Conservation (phyloP, 2,329 filamentous ascomycete species). For the Cladobotryum mycophilum region DNA sequence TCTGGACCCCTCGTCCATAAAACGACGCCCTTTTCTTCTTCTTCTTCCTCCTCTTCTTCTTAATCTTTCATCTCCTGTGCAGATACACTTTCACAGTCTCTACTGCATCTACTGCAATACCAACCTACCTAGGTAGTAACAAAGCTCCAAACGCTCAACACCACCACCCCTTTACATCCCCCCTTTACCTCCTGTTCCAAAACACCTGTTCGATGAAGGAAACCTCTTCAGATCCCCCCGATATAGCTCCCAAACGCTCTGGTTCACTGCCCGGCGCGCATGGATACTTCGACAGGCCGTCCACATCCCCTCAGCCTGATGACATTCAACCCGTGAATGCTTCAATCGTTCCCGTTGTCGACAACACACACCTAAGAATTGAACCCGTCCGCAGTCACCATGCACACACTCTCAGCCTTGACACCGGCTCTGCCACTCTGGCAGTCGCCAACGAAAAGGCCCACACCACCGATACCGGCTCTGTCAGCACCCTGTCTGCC, state of each 20-base stretch:
- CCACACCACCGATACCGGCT: constrained; percentile 18
- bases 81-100: too few relatives aligned
- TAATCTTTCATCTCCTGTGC: not conserved
- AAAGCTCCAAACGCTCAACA: too few relatives aligned
- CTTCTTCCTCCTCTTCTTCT: not conserved
- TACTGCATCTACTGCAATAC: too few relatives aligned
- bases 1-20: not conserved
- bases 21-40: not conserved
- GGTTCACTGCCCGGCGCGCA: constrained; percentile 49
- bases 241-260: constrained; percentile 52
- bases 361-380: constrained; percentile 22
- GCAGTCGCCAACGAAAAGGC: constrained; percentile 11
- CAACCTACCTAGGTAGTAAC: too few relatives aligned
- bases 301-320: constrained; percentile 24
- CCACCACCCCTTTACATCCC: not conserved
- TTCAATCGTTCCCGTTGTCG: not conserved
- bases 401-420: constrained; percentile 16
- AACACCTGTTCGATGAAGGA: constrained; percentile 55
- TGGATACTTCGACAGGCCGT: constrained; percentile 38
- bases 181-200: not conserved
- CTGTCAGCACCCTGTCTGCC: constrained; percentile 12
- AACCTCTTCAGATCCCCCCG: constrained; percentile 46
- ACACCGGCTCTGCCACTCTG: constrained; percentile 1
- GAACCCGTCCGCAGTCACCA: constrained; percentile 20
- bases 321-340: constrained; percentile 9